Evolutionary conservation across 2,329 filamentous ascomycete species (phyloP).

Genomic region (Stachybotrys chlorohalonatus): DNA sequence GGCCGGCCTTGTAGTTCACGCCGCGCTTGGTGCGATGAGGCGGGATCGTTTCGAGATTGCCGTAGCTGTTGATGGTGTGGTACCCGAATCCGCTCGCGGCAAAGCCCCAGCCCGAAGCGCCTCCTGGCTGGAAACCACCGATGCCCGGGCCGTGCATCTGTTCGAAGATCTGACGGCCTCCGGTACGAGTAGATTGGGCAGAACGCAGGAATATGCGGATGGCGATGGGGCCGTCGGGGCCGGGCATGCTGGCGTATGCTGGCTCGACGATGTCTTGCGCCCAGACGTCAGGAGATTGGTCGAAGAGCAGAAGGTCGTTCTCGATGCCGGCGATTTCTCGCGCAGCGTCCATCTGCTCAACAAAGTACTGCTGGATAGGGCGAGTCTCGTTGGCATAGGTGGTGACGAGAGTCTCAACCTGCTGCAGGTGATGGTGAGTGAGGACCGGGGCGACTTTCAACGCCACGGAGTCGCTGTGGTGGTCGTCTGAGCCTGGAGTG

Average conservation of each 20-base stretch:
- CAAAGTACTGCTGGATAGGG: conserved; percentile 9
- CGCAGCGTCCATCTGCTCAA: conserved; percentile 5
- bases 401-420: conserved; percentile 13
- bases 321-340: conserved; percentile 5
- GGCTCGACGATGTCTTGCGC: conserved; percentile 29
- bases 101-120: not conserved
- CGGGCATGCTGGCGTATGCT: conserved; percentile 27
- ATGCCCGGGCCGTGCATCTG: conserved; percentile 17
- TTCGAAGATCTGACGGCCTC: conserved; percentile 22
- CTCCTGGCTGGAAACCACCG: conserved; percentile 19
- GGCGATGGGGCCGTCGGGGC: conserved; percentile 19
- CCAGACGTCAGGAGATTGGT: conserved; percentile 21
- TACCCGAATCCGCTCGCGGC: not conserved
- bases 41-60: conserved; percentile 29
- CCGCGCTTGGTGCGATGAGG: conserved; percentile 16
- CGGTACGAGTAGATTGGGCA: conserved; percentile 13
- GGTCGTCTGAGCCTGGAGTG: conserved; percentile 6
- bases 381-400: conserved; percentile 1
- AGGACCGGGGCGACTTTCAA: conserved; percentile 27
- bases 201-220: conserved; percentile 24
- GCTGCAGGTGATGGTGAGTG: conserved; percentile 26
- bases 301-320: conserved; percentile 12
- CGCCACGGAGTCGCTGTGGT: conserved; percentile 15
- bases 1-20: conserved; percentile 10
- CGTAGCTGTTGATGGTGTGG: conserved; percentile 11